Evolutionary conservation across 2,329 filamentous ascomycete genomes (phyloP).

Genomic region (Colletotrichum sublineola): DNA sequence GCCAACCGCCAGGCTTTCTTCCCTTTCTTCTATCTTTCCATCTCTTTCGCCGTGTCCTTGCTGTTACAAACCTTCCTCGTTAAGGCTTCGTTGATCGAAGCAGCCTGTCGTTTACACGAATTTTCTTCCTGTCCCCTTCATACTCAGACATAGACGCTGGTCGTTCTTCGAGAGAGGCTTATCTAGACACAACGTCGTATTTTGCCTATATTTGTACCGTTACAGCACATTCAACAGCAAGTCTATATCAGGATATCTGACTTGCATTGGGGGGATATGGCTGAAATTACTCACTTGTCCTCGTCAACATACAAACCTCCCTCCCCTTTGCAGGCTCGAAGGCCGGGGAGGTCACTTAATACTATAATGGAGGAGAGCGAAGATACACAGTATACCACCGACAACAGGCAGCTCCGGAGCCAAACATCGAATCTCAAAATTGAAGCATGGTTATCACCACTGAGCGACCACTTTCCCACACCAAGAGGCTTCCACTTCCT

Average conservation of each 20-base stretch:
- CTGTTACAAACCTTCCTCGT: slow-evolving; percentile 41
- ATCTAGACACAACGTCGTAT: slow-evolving; percentile 31
- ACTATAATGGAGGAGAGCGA: slow-evolving; percentile 72
- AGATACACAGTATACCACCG: slow-evolving; percentile 46
- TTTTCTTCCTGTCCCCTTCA: slow-evolving; percentile 43
- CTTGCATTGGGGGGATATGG: slow-evolving; percentile 57
- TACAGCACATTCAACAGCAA: slow-evolving; percentile 24
- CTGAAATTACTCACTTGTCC: slow-evolving; percentile 58
- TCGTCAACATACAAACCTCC: slow-evolving; percentile 59
- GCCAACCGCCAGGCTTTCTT: slow-evolving; percentile 31
- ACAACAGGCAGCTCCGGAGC: slow-evolving; percentile 46
- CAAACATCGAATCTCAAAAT: slow-evolving; percentile 62
- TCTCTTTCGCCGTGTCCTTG: slow-evolving; percentile 41
- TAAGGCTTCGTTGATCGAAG: slow-evolving; percentile 61
- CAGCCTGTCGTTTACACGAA: slow-evolving; percentile 55
- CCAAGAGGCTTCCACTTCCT: slow-evolving; percentile 77
- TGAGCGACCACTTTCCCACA: slow-evolving; percentile 77
- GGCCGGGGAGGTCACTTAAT: slow-evolving; percentile 69
- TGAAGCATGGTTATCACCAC: slow-evolving; percentile 70
- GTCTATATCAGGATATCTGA: slow-evolving; percentile 48
- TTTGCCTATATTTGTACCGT: slow-evolving; percentile 37
- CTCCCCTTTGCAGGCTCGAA: slow-evolving; percentile 69
- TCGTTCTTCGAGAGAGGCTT: slow-evolving; percentile 48
- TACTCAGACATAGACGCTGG: slow-evolving; percentile 51
- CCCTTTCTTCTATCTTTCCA: slow-evolving; percentile 42